These are phyloP conservation scores for Dioszegia hungarica DNA, from an alignment of 768 basidiomycete genomes.

Conservation along the genomic window DNA sequence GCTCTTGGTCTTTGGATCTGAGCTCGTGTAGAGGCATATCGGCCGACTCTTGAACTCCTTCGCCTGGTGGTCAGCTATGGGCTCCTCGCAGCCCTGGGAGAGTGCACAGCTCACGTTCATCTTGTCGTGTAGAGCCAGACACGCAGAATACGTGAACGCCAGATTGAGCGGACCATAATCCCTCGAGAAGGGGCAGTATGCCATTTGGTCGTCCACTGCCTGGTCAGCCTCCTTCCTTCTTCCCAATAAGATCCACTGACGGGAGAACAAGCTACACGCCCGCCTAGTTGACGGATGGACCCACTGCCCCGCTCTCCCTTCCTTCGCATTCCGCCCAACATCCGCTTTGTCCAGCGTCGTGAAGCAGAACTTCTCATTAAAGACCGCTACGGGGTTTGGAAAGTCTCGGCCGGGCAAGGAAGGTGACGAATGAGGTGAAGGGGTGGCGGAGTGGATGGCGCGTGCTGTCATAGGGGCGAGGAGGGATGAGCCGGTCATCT, in stretches of 20 bases:
- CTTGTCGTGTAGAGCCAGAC: conserved; percentile 27
- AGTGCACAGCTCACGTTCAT: conserved; percentile 16
- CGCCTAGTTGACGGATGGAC: conserved; percentile 26
- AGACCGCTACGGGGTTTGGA: conserved; percentile 33
- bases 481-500: background rate
- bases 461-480: background rate
- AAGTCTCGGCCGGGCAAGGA: conserved; percentile 15
- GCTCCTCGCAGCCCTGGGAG: background rate
- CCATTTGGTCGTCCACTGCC: conserved; percentile 42
- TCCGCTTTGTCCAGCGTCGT: conserved; percentile 27
- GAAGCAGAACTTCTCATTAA: conserved; percentile 33
- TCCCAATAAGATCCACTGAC: conserved; percentile 15
- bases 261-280: conserved; percentile 22
- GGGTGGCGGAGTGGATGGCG: background rate
- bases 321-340: conserved; percentile 12
- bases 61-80: conserved; percentile 8
- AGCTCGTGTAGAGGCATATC: conserved; percentile 68
- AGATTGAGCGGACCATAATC: conserved; percentile 47
- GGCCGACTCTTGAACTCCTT: conserved; percentile 8
- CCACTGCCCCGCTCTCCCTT: conserved; percentile 15
- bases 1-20: conserved; percentile 79
- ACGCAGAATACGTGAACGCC: conserved; percentile 31
- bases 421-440: background rate
- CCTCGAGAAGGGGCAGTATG: conserved; percentile 31
- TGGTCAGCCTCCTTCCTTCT: background rate